phyloP scores from a whole-genome alignment of 352 stramenopile species.

The Phytophthora niederhauseri region DNA sequence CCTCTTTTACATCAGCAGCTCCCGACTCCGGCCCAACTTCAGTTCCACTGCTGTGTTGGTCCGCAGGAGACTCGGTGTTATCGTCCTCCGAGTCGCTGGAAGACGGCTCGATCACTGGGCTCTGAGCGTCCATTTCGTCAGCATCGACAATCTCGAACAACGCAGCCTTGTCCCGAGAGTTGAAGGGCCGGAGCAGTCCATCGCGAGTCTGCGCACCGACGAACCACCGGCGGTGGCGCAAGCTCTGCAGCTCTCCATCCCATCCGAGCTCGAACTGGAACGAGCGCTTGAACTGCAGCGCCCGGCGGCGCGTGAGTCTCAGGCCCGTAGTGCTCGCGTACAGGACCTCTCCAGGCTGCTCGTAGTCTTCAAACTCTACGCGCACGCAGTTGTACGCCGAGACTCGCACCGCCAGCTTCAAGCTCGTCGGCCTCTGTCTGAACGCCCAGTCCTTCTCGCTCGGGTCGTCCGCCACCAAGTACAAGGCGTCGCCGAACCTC shows the following conservation, averaged over 20 bases:
- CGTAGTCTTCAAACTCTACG: conserved; percentile 52
- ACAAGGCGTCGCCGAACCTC: conserved; percentile 54
- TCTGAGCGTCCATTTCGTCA: conserved; percentile 52
- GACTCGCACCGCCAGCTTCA: conserved; percentile 46
- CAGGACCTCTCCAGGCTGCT: conserved; percentile 45
- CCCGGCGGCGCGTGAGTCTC: conserved; percentile 44
- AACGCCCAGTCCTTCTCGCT: conserved; percentile 68
- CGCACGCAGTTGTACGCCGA: conserved; percentile 63
- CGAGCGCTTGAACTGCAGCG: conserved; percentile 63
- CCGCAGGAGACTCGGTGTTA: not conserved
- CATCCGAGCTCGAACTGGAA: conserved; percentile 77
- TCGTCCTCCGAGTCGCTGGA: conserved; percentile 23
- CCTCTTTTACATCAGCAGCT: conserved; percentile 14
- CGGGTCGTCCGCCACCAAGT: conserved; percentile 62
- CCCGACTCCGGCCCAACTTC: conserved; percentile 29
- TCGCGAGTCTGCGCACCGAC: conserved; percentile 70
- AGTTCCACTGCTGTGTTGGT: conserved; percentile 16
- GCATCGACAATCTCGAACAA: conserved; percentile 71
- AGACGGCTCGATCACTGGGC: conserved; percentile 35
- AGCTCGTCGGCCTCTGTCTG: conserved; percentile 58
- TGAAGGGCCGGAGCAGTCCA: conserved; percentile 68
- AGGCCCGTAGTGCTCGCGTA: conserved; percentile 62
- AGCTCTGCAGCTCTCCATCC: conserved; percentile 74
- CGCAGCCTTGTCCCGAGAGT: conserved; percentile 55
- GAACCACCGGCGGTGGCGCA: conserved; percentile 70